A percentile compares a stretch with the other conserved stretches of the same genome.
Evolutionary conservation across 2,329 filamentous ascomycete species (phyloP).

Genomic region (Diplodia seriata): DNA sequence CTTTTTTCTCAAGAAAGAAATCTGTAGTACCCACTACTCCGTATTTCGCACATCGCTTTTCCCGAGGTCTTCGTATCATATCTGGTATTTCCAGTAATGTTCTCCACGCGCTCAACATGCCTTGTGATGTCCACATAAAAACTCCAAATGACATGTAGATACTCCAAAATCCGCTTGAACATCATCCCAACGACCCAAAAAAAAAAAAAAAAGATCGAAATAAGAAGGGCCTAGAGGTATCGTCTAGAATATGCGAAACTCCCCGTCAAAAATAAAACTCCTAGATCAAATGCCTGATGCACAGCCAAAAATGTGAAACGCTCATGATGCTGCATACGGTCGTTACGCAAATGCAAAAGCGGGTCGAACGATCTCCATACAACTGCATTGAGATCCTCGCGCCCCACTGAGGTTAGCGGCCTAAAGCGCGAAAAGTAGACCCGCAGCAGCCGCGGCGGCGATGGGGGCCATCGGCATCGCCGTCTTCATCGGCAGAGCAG

Average conservation of each 20-base stretch:
- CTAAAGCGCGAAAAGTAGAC: constrained; percentile 31
- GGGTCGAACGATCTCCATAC: not conserved
- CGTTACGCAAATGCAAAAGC: constrained; percentile 16
- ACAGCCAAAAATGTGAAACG: not conserved
- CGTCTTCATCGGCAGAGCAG: constrained; percentile 33
- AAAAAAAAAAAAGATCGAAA: not conserved
- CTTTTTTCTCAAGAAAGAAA: not conserved
- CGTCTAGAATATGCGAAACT: constrained; percentile 23
- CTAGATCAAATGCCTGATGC: constrained; percentile 6
- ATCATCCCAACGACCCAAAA: not conserved
- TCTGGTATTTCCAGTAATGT: not conserved
- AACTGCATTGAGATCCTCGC: not conserved
- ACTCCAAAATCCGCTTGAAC: not conserved
- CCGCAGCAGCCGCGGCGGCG: constrained; percentile 29
- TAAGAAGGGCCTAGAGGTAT: constrained; percentile 5
- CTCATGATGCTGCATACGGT: constrained; percentile 12
- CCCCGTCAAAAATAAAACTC: constrained; percentile 6
- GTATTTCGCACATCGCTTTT: not conserved
- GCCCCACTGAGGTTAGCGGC: not conserved
- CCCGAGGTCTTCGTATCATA: not conserved
- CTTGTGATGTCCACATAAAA: not conserved
- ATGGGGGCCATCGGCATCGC: constrained; percentile 32
- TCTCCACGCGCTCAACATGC: not conserved
- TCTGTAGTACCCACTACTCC: not conserved
- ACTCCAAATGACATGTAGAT: not conserved